Base-by-base conservation (phyloP, 176 grass and related monocot genomes). In the Phyllostachys edulis region DNA sequence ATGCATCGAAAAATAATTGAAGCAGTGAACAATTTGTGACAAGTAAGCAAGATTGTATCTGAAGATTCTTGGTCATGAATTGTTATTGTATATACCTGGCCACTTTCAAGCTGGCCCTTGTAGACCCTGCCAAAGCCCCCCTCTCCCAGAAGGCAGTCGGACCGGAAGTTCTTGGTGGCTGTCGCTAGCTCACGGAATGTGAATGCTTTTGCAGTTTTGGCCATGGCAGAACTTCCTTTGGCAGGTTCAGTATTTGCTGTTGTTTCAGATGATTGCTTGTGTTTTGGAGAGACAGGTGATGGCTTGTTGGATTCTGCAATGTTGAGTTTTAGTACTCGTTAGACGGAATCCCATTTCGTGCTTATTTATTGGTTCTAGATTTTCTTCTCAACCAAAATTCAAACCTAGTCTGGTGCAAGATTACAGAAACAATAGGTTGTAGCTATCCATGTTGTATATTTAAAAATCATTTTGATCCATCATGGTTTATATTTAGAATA, bases 81-180 rank as follows among this genome's bases (percentile, higher is more conserved):
- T 23, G 3, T 61, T 82, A 46, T 44, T 60, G 23, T 50, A 16
- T 82, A n/a, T 95, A 99, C 96, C 91, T 94, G 89, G 9, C 83
- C 89, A 75, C 79, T 88, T 80, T 83, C 77, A 78, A 95, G 81
- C 67, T 74, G 77, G 15, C 96, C 96, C 72, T 96, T 96, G 76
- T 92, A 99, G 32, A 99, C 96, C 82, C 93, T 99, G 52, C 96
- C 93, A 46, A 99, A 99, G 27, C 91, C 91, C n/a, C 93, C 93
- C 80, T 95, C 89, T 50, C 96, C 96, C 27, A 99, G 44, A 7
- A 99, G 80, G 73, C 69, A 87, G 37, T 96, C 89, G 0, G 69
- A 67, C 8, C 85, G 80, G 64, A 99, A 96, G 37, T 92, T 92
- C 74, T 90, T 86, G 20, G 96, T 96, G 60, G 93, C 91, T 24